Base-by-base conservation (phyloP, 768 basidiomycete genomes). In the Sarcomyxa edulis region DNA sequence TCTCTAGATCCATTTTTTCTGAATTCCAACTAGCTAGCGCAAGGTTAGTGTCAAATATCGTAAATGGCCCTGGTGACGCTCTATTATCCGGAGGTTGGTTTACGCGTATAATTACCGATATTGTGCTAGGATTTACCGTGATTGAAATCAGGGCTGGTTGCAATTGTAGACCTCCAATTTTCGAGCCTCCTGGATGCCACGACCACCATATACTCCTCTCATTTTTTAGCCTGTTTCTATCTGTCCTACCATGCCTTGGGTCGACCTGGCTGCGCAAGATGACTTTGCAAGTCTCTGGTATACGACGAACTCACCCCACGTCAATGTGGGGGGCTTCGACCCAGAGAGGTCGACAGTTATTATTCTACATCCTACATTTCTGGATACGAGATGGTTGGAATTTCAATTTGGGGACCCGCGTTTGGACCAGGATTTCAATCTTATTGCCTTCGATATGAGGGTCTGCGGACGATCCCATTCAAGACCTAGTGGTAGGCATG, bases 251-350 rank as follows among this genome's bases (percentile, higher is more conserved):
- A 85, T 86, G 84, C 83, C 84, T 34, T 79, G 65, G 63, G 70
- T 87, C 53, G 79, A 85, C 53, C 52, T 87, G 41, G 61, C 75
- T 47, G 73, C 75, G 45, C 50, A 55, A 24, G 72, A 76, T 48
- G 84, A 86, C 68, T 77, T 77, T 55, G 78, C 76, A 35, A 77
- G 81, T 14, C 72, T 88, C 40, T 81, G 70, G 69, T 89, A 88
- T 62, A 70, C 54, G 39, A 84, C 86, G 11, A 86, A 84, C 56
- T 66, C 81, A 3, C 49, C 58, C 0, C 66, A 62, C 46, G 63
- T 66, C 48, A 81, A 78, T 50, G 81, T 85, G 45, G 69, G 78
- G 49, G 74, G 74, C 39, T 83, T 89, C 58, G 67, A 83, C 54
- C 70, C 74, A 11, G 62, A 63, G 23, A 83, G 77, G 51, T 78